A percentile compares a stretch with the other conserved stretches of the same genome.
Conservation (phyloP, 164 flowering plant species). For the Euptelea pleiosperma region DNA sequence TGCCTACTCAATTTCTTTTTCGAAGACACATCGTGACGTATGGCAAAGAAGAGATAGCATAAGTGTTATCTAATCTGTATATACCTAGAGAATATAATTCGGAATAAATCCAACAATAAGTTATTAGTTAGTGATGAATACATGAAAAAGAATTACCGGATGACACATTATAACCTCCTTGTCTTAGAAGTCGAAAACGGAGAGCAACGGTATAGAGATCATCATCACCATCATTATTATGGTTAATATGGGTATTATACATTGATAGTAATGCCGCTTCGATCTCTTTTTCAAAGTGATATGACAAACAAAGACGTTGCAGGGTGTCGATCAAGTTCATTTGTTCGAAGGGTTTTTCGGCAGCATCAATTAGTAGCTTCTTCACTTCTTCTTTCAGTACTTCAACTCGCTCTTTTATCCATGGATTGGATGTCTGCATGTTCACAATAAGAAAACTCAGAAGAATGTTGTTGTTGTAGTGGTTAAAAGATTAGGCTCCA, state of each 20-base stretch:
- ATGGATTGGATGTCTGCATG: too few relatives aligned
- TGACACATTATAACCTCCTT: conserved; percentile 10
- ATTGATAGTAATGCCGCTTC: conserved; percentile 4
- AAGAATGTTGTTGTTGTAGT: too few relatives aligned
- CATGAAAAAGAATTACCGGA: conserved; percentile 4
- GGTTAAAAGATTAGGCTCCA: too few relatives aligned
- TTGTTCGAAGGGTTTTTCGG: neutral
- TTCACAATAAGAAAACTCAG: too few relatives aligned
- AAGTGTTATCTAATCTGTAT: too few relatives aligned
- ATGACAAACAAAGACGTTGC: neutral
- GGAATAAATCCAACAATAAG: too few relatives aligned
- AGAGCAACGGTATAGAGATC: conserved; percentile 1
- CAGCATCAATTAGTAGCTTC: neutral
- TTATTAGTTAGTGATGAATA: too few relatives aligned
- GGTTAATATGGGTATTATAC: too few relatives aligned
- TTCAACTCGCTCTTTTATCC: conserved; percentile 7
- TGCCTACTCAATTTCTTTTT: too few relatives aligned
- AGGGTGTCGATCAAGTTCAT: neutral
- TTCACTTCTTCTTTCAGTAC: conserved; percentile 13
- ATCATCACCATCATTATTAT: neutral
- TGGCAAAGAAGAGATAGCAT: too few relatives aligned
- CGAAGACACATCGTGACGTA: too few relatives aligned
- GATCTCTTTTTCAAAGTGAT: conserved; percentile 3
- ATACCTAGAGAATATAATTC: too few relatives aligned
- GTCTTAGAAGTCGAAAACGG: conserved; percentile 9